Evolutionary conservation across 2,329 filamentous ascomycete species (phyloP).

Genomic region (Basipetospora chlamydospora): DNA sequence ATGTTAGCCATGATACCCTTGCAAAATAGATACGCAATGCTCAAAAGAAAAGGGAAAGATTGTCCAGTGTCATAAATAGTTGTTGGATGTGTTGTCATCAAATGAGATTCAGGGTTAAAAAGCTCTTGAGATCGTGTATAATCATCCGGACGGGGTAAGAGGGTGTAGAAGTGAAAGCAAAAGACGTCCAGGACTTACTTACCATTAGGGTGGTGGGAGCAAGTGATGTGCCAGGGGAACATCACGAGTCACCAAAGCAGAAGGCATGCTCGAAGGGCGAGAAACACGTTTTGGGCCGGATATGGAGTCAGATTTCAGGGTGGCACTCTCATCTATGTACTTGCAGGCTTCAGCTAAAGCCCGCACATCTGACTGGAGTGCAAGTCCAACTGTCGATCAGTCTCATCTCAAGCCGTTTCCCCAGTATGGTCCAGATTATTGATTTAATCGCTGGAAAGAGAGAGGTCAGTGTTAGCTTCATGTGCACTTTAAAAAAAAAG

Average conservation of each 20-base stretch:
- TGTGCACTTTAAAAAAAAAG: too few species aligned
- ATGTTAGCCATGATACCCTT: constrained; percentile 26
- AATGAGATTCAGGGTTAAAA: constrained; percentile 54
- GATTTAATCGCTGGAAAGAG: constrained; percentile 33
- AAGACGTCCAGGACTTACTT: constrained; percentile 25
- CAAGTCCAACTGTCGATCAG: constrained; percentile 11
- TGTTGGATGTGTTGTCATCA: constrained; percentile 42
- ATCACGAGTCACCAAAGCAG: too few species aligned
- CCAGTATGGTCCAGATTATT: too few species aligned
- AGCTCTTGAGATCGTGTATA: constrained; percentile 45
- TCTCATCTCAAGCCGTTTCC: too few species aligned
- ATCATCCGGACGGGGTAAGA: constrained; percentile 28
- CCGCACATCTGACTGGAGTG: background rate
- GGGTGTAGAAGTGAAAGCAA: constrained; percentile 6
- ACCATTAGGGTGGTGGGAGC: too few species aligned
- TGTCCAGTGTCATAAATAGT: constrained; percentile 38
- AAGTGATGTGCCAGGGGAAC: too few species aligned
- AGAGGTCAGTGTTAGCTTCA: constrained; percentile 1
- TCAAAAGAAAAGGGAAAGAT: constrained; percentile 1
- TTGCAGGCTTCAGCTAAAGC: too few species aligned
- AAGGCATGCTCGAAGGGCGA: too few species aligned
- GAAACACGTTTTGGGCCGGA: background rate
- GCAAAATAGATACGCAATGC: constrained; percentile 11
- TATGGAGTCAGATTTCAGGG: constrained; percentile 4
- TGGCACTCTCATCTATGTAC: too few species aligned